phyloP scores from a whole-genome alignment of 2,329 filamentous ascomycete genomes.

The Ophiostoma australiae region DNA sequence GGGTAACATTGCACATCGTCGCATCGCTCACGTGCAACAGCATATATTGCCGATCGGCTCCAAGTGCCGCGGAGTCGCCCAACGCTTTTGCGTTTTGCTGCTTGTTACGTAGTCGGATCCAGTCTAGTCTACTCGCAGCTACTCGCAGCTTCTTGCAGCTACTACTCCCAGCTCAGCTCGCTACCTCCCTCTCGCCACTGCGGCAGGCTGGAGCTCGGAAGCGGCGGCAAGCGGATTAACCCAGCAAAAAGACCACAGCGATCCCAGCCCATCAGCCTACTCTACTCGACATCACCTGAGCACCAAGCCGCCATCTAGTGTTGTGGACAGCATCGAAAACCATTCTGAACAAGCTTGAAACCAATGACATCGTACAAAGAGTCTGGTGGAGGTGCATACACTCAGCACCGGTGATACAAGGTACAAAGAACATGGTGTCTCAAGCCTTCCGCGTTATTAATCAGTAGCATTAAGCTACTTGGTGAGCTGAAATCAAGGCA shows the following conservation, averaged over 20 bases:
- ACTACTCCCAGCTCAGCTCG: background rate
- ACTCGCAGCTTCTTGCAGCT: background rate
- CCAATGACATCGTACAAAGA: conserved; percentile 1
- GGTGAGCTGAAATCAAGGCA: background rate
- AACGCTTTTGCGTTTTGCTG: background rate
- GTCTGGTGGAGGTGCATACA: background rate
- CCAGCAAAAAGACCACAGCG: conserved; percentile 2
- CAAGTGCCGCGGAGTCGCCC: background rate
- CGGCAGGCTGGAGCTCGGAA: conserved; percentile 6
- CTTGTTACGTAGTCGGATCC: background rate
- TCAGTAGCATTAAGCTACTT: background rate
- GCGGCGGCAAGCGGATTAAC: background rate
- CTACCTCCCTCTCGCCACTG: background rate
- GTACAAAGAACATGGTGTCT: background rate
- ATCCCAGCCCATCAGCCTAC: background rate
- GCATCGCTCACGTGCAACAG: background rate
- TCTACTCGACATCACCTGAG: background rate
- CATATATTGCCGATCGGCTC: background rate
- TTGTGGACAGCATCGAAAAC: background rate
- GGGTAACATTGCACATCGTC: background rate
- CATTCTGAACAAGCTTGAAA: background rate
- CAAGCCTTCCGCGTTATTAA: background rate
- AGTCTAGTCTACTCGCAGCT: background rate
- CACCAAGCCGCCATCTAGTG: background rate
- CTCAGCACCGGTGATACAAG: background rate